Evolutionary conservation across 352 stramenopile genomes (phyloP), one percentile per base, ranked within the genome.

Genomic region (Phytophthora syringae): DNA sequence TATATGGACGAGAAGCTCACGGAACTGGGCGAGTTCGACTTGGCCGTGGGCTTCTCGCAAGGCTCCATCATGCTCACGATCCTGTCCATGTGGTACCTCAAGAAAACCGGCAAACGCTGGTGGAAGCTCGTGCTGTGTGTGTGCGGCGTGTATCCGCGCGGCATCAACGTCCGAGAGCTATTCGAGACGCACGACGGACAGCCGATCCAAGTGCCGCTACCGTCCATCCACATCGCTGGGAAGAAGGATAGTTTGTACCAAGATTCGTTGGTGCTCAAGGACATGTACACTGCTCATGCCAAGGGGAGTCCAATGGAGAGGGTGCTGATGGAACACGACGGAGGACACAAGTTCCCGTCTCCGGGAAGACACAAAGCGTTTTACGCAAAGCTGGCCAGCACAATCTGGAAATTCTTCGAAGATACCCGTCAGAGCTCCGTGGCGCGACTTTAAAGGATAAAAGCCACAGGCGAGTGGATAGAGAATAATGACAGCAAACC

Each of bases 1-100:
- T 83, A 74, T 45, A 76, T 95, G 58, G 67, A 87, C 42, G 59
- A 84, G 22, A 77, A 91, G 60, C 58, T 94, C 1, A 51, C 69
- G 2, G 49, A 79, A 30, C 56, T 93, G 16, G 88, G 86, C 12
- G 82, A 88, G 7, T 89, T 92, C 32, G 88, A 96, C 51, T 64
- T 92, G 50, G 80, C 89, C 16, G 40, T 93, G 7, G 85, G 84
- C 13, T 96, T 96, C 47, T 94, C 83, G 3, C 88, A 96, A 52
- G 88, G 88, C 36, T 77, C 81, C 2, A 76, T 85, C 21, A 80
- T 92, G 64, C 53, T 90, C 7, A 91, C 81, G 28, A 64, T 82
- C 10, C 44, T 93, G 15, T 77, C 81, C 34, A 90, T 90, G 77
- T 74, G 60, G 40, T 89, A 88, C 47, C 59, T 82, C 25, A 70